A percentile compares a stretch with the other conserved stretches of the same genome.
Conservation (phyloP, 495 filamentous ascomycete species). For the Massariosphaeria phaeospora region DNA sequence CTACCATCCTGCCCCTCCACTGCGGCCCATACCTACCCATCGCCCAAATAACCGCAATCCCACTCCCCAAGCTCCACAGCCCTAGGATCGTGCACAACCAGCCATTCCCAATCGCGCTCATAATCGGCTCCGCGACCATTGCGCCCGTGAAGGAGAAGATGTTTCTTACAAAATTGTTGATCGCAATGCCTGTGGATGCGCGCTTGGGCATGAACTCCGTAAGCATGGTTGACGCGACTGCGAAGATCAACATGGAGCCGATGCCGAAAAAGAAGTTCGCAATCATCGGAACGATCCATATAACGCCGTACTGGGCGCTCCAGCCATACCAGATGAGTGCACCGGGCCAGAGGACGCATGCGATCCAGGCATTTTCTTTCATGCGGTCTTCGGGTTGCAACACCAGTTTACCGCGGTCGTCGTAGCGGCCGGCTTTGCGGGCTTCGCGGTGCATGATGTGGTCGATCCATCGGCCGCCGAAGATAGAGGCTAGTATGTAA, state of each 20-base stretch:
- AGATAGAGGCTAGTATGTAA: slow-evolving; percentile 64
- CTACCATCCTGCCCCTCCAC: slow-evolving; percentile 69
- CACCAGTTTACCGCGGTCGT: slow-evolving; percentile 62
- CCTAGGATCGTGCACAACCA: slow-evolving; percentile 84
- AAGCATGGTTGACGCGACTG: slow-evolving; percentile 40
- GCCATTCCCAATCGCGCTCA: slow-evolving; percentile 77
- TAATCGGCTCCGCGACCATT: slow-evolving; percentile 69
- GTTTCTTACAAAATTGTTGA: slow-evolving; percentile 80
- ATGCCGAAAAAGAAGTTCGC: slow-evolving; percentile 87
- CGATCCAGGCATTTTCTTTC: slow-evolving; percentile 83
- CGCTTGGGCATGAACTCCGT: slow-evolving; percentile 79
- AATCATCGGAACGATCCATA: slow-evolving; percentile 62
- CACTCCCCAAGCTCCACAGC: slow-evolving; percentile 52
- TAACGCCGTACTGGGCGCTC: slow-evolving; percentile 53
- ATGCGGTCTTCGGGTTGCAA: slow-evolving; percentile 84
- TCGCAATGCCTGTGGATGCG: slow-evolving; percentile 71
- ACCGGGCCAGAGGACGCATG: slow-evolving; percentile 66
- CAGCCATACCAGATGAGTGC: slow-evolving; percentile 67
- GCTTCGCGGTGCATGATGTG: slow-evolving; percentile 83
- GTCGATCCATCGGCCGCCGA: slow-evolving; percentile 86
- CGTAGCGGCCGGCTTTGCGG: slow-evolving; percentile 62
- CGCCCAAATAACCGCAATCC: slow-evolving; percentile 52
- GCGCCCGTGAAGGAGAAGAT: slow-evolving; percentile 77
- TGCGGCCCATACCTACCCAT: slow-evolving; percentile 60
- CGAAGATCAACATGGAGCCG: slow-evolving; percentile 84